These are phyloP conservation scores for Aquilaria yunnanensis DNA, from an alignment of 345 rosid species.

Conservation along the genomic window DNA sequence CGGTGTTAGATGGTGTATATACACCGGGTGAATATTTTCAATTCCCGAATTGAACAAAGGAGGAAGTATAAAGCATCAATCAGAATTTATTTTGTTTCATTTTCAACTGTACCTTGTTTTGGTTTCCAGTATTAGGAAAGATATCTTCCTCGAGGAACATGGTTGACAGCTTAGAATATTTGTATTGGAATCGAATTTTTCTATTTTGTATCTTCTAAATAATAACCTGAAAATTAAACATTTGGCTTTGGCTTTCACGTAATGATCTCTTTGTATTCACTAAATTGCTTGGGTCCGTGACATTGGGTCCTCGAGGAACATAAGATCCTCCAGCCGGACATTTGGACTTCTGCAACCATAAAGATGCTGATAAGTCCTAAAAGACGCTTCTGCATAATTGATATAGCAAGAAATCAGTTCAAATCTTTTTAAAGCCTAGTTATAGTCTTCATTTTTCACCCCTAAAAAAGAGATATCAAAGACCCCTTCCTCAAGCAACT, in stretches of 20 bases:
- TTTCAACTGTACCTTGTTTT: no score
- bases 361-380: conserved; percentile 12
- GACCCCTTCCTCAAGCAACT: conserved; percentile 73
- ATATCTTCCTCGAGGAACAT: no score
- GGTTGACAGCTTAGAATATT: no score
- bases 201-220: conserved; percentile 9
- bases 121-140: no score
- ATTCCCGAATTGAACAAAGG: no score
- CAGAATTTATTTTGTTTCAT: no score
- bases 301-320: conserved; percentile 29
- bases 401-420: conserved; percentile 11
- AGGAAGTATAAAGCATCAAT: no score
- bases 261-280: conserved; percentile 35
- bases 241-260: conserved; percentile 38
- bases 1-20: no score
- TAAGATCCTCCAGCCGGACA: conserved; percentile 23
- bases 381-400: neutral
- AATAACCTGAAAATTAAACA: conserved; percentile 44
- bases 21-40: no score
- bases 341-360: conserved; percentile 39
- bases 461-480: conserved; percentile 55
- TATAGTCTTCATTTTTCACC: conserved; percentile 54
- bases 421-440: conserved; percentile 48
- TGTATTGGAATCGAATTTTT: no score
- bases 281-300: conserved; percentile 27